Conservation (phyloP, 495 filamentous ascomycete species). For the Letharia columbiana region DNA sequence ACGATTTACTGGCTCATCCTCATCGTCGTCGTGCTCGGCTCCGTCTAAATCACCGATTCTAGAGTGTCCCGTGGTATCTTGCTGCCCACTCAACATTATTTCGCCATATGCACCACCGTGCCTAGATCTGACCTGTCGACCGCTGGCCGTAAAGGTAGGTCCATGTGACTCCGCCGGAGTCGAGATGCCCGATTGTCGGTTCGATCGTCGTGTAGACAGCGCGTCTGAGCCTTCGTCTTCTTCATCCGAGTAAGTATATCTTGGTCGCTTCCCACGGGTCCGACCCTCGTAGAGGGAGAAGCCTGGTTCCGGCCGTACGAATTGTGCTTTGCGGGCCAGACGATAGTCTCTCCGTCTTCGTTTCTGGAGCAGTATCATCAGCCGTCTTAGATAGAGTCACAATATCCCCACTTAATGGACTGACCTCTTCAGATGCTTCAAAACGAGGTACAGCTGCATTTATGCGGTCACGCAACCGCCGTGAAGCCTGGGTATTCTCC, state of each 20-base stretch:
- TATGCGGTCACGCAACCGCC: slow-evolving; percentile 68
- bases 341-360: slow-evolving; percentile 89
- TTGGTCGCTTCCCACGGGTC: slow-evolving; percentile 88
- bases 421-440: slow-evolving; percentile 84
- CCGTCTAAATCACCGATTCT: slow-evolving; percentile 33
- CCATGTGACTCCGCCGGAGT: slow-evolving; percentile 60
- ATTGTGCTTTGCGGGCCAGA: slow-evolving; percentile 73
- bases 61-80: slow-evolving; percentile 28
- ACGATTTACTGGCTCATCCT: slow-evolving; percentile 36
- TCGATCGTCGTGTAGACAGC: slow-evolving; percentile 58
- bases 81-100: slow-evolving; percentile 49
- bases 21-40: slow-evolving; percentile 58
- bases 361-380: slow-evolving; percentile 52
- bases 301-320: slow-evolving; percentile 77
- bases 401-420: slow-evolving; percentile 17
- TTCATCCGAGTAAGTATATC: slow-evolving; percentile 91
- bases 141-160: slow-evolving; percentile 85
- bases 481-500: slow-evolving; percentile 72
- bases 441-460: slow-evolving; percentile 80
- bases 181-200: slow-evolving; percentile 60
- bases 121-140: slow-evolving; percentile 71
- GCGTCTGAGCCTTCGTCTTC: slow-evolving; percentile 73
- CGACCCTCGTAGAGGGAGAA: slow-evolving; percentile 94
- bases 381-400: neutral
- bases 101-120: slow-evolving; percentile 74